Conservation (phyloP, 169 alveolate species). For the Perkinsus marinus region DNA sequence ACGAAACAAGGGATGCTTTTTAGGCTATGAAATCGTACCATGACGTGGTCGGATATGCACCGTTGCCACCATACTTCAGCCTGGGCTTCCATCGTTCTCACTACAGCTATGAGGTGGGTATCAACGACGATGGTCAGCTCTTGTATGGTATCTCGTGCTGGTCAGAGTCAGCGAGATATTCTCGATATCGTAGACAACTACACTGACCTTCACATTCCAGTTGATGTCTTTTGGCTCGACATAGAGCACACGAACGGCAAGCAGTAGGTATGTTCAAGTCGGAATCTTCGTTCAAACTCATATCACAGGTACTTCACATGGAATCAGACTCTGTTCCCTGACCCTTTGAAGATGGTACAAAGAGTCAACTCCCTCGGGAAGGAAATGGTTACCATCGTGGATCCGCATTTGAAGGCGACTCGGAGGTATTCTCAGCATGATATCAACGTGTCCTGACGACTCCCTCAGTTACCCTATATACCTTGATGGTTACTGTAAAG, state of each 20-base stretch:
- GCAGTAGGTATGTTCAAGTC: neutral
- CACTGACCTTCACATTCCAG: slow-evolving; percentile 40
- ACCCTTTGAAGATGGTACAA: slow-evolving; percentile 45
- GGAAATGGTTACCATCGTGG: slow-evolving; percentile 63
- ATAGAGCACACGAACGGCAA: slow-evolving; percentile 72
- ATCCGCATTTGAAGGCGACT: slow-evolving; percentile 59
- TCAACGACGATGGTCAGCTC: neutral
- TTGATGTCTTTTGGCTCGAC: slow-evolving; percentile 77
- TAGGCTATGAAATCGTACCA: neutral
- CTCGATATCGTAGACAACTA: neutral
- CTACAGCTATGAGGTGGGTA: slow-evolving; percentile 44
- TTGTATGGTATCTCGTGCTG: neutral
- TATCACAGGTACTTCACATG: slow-evolving; percentile 51
- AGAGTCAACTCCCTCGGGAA: slow-evolving; percentile 27
- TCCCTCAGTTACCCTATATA: neutral
- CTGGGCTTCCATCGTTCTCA: slow-evolving; percentile 76
- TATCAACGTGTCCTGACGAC: too few species aligned
- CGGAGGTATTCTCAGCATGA: neutral
- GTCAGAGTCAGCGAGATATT: neutral
- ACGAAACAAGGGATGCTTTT: too few species aligned
- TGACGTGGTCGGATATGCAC: slow-evolving; percentile 50
- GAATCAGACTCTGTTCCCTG: slow-evolving; percentile 49
- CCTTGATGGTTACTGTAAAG: neutral
- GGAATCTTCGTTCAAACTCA: too few species aligned
- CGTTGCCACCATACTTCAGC: slow-evolving; percentile 56